Percentiles rank a stretch among this genome's conserved stretches.
These are phyloP conservation scores for Mortierella sp. DNA, from an alignment of 371 early-diverging fungal genomes.

Conservation along the genomic window DNA sequence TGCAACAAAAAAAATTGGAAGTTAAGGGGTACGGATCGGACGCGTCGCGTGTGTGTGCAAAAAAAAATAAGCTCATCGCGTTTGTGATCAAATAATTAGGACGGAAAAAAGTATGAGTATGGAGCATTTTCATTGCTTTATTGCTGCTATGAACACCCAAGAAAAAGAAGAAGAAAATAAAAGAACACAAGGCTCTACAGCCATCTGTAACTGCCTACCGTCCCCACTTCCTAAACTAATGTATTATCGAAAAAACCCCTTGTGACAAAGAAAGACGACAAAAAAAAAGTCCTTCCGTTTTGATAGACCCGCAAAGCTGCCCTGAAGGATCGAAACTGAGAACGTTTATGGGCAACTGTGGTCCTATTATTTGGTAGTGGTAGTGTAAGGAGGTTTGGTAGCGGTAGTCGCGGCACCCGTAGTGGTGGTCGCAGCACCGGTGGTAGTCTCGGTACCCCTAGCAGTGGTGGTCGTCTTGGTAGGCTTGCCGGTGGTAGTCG, in stretches of 20 bases:
- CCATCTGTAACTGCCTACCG: background rate
- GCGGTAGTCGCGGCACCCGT: background rate
- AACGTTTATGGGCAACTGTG: conserved; percentile 2
- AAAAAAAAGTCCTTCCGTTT: background rate
- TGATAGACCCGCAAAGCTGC: background rate
- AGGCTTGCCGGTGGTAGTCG: background rate
- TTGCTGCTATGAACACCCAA: background rate
- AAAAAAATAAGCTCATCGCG: background rate
- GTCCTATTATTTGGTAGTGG: too few species aligned
- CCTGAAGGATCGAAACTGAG: background rate
- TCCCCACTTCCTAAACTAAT: background rate
- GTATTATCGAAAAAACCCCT: background rate
- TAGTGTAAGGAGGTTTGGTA: background rate
- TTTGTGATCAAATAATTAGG: too few species aligned
- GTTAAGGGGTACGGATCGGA: too few species aligned
- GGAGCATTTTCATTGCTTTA: background rate
- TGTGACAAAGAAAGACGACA: too few species aligned
- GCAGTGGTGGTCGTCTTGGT: background rate
- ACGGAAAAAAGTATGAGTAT: background rate
- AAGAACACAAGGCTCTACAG: background rate
- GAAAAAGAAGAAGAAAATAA: background rate
- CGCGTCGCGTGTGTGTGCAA: background rate
- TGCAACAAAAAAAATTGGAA: too few species aligned
- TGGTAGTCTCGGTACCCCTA: background rate
- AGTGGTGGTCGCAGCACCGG: background rate